Conservation (phyloP, 2,329 filamentous ascomycete species). For the Aspergillus tanneri region DNA sequence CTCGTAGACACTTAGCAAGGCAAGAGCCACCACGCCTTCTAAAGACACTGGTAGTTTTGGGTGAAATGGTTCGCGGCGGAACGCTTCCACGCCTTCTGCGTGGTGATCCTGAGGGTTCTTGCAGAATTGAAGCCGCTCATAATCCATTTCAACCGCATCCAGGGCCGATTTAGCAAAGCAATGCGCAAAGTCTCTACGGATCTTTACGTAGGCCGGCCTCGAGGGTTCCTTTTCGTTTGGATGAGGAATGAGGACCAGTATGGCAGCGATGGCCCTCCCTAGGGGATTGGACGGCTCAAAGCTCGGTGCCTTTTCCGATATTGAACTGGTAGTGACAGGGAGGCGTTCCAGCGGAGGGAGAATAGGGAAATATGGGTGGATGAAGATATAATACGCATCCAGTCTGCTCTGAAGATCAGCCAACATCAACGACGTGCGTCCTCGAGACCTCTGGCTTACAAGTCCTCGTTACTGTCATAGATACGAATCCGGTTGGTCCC, state of each 20-base stretch:
- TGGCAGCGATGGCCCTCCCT: conserved; percentile 29
- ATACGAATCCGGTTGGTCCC: conserved; percentile 37
- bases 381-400: conserved; percentile 33
- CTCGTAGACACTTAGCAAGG: conserved; percentile 31
- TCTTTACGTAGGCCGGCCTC: conserved; percentile 19
- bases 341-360: conserved; percentile 24
- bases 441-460: conserved; percentile 36
- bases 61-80: conserved; percentile 18
- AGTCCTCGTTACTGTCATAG: conserved; percentile 44
- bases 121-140: conserved; percentile 20
- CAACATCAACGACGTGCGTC: background rate
- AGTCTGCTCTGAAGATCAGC: conserved; percentile 19
- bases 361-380: conserved; percentile 32
- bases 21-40: conserved; percentile 30
- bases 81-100: conserved; percentile 4
- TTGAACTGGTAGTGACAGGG: conserved; percentile 18
- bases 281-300: conserved; percentile 27
- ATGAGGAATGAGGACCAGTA: conserved; percentile 29
- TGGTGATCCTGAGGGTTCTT: conserved; percentile 9
- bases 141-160: conserved; percentile 27
- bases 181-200: conserved; percentile 26
- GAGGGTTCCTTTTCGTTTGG: conserved; percentile 22
- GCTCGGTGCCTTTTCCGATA: background rate
- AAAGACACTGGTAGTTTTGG: conserved; percentile 23
- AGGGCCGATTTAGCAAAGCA: conserved; percentile 25